phyloP scores from a whole-genome alignment of 257 asterid species.

The Pogostemon cablin region DNA sequence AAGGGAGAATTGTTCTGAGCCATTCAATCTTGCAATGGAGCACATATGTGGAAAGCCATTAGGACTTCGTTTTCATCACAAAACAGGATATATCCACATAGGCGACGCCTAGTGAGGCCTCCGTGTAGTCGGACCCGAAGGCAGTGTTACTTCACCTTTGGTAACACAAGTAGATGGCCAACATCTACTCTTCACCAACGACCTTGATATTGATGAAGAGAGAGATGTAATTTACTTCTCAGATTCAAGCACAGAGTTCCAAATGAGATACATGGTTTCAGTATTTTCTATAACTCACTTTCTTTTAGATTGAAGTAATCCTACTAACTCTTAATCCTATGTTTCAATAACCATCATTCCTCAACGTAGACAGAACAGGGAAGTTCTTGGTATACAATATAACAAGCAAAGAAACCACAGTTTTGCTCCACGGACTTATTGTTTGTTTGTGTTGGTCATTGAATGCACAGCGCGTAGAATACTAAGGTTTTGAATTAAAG shows the following conservation, averaged over 20 bases:
- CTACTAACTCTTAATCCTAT: background rate
- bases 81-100: constrained; percentile 63
- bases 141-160: constrained; percentile 56
- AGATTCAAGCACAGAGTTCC: constrained; percentile 59
- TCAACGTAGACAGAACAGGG: constrained; percentile 63
- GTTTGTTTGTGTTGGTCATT: constrained; percentile 46
- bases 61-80: constrained; percentile 59
- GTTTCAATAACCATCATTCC: constrained; percentile 23
- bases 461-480: constrained; percentile 50
- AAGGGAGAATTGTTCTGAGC: constrained; percentile 54
- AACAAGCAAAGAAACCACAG: constrained; percentile 49
- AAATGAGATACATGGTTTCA: constrained; percentile 49
- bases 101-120: constrained; percentile 82
- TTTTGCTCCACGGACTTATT: constrained; percentile 52
- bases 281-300: background rate
- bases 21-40: constrained; percentile 64
- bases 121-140: constrained; percentile 59
- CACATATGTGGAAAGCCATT: constrained; percentile 76
- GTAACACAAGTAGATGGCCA: constrained; percentile 62
- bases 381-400: constrained; percentile 61
- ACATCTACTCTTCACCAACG: constrained; percentile 62
- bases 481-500: constrained; percentile 56
- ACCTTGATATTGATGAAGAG: constrained; percentile 68
- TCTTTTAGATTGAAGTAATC: background rate
- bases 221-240: constrained; percentile 63